phyloP scores from a whole-genome alignment of 2,329 filamentous ascomycete genomes.

The Fusarium concolor region DNA sequence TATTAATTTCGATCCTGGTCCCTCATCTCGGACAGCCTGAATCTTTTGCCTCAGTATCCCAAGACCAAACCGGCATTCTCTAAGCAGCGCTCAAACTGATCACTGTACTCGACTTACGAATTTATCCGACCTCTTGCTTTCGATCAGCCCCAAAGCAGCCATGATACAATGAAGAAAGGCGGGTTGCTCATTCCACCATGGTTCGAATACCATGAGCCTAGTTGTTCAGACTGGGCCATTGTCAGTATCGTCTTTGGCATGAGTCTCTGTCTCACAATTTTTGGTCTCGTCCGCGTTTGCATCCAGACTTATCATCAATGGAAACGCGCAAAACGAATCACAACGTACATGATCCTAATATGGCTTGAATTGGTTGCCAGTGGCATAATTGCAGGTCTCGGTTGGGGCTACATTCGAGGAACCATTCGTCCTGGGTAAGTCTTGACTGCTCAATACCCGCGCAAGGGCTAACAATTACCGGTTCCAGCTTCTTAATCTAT shows the following conservation, averaged over 20 bases:
- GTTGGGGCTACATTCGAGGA: conserved; percentile 52
- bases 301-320: conserved; percentile 51
- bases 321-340: conserved; percentile 49
- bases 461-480: conserved; percentile 9
- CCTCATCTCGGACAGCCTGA: not conserved
- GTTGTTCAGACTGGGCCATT: conserved; percentile 48
- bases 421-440: conserved; percentile 47
- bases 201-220: conserved; percentile 38
- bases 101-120: not conserved
- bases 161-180: conserved; percentile 40
- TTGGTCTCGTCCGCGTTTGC: conserved; percentile 50
- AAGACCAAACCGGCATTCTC: not conserved
- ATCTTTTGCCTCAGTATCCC: not conserved
- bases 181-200: conserved; percentile 44
- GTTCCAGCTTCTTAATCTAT: conserved; percentile 47
- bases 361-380: conserved; percentile 55
- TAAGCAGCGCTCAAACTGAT: not conserved
- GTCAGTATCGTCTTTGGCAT: conserved; percentile 54
- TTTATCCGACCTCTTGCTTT: not conserved
- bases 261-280: conserved; percentile 51
- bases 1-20: not conserved
- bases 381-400: conserved; percentile 50
- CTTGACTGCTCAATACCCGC: not conserved
- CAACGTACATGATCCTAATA: conserved; percentile 54
- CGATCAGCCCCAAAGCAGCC: not conserved